Conservation (phyloP, 1,284 basidiomycete genomes). For the Kalmanozyma brasiliensis region DNA sequence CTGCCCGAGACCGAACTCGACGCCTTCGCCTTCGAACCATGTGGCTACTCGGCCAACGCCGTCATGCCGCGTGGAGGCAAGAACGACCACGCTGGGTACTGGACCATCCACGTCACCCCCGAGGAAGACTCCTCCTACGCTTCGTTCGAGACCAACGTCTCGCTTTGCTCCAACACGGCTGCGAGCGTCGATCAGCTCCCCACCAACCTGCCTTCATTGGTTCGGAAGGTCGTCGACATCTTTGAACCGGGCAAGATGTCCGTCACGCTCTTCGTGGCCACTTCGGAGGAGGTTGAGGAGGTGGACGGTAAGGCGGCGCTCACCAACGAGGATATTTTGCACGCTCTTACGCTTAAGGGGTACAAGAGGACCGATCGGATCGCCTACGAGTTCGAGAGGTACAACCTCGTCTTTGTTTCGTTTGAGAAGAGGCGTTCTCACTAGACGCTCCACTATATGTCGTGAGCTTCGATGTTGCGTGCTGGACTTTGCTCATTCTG, state of each 20-base stretch:
- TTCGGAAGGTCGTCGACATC: constrained; percentile 87
- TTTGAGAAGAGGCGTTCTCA: constrained; percentile 38
- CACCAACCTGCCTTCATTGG: constrained; percentile 75
- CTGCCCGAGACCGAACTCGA: constrained; percentile 88
- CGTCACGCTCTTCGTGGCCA: constrained; percentile 89
- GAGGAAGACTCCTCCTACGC: constrained; percentile 98
- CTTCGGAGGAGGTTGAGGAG: constrained; percentile 53
- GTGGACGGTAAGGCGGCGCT: constrained; percentile 26
- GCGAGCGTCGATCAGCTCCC: constrained; percentile 29
- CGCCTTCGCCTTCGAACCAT: constrained; percentile 92
- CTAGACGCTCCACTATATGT: not conserved
- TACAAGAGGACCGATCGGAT: constrained; percentile 88
- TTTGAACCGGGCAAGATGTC: constrained; percentile 90
- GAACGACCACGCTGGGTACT: constrained; percentile 73
- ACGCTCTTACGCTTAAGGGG: constrained; percentile 50
- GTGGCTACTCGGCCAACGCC: constrained; percentile 96
- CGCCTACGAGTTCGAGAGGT: constrained; percentile 96
- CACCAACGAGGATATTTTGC: constrained; percentile 64
- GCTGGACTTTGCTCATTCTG: not conserved
- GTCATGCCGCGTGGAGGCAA: constrained; percentile 69
- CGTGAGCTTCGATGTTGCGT: not conserved
- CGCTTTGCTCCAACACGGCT: constrained; percentile 71
- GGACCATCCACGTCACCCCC: constrained; percentile 98
- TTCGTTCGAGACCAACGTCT: constrained; percentile 98
- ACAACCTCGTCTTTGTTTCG: constrained; percentile 80